Percentiles rank a stretch among this genome's conserved stretches.
Conservation (phyloP, 495 filamentous ascomycete genomes). For the Jackrogersella minutella region DNA sequence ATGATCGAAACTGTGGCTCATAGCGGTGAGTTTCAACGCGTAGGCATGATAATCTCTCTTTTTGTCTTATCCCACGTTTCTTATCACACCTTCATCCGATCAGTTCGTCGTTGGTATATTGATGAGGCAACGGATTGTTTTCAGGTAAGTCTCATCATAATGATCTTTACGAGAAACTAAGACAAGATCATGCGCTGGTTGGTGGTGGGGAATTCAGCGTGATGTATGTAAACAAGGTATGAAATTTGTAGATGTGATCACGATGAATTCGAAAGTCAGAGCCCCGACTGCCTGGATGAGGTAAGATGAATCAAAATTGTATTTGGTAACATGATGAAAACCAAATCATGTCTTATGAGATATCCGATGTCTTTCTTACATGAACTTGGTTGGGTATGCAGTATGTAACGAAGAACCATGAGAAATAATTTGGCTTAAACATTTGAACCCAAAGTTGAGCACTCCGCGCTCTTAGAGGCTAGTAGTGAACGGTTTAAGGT, state of each 20-base stretch:
- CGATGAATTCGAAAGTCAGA: background rate
- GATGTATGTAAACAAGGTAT: background rate
- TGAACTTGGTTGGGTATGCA: too few species aligned
- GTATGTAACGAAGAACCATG: background rate
- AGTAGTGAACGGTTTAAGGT: conserved; percentile 22
- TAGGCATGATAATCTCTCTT: conserved; percentile 14
- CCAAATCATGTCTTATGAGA: background rate
- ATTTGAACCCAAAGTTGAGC: too few species aligned
- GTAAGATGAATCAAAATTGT: background rate
- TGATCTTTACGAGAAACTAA: background rate
- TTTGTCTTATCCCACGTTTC: conserved; percentile 20
- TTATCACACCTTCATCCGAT: conserved; percentile 12
- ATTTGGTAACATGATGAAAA: background rate
- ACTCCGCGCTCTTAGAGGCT: too few species aligned
- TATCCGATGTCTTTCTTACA: background rate
- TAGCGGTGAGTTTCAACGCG: conserved; percentile 40
- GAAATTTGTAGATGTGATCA: background rate
- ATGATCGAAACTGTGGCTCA: conserved; percentile 34
- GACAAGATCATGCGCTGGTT: conserved; percentile 1
- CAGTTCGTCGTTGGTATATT: background rate
- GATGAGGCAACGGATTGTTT: too few species aligned
- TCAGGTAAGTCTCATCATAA: conserved; percentile 6
- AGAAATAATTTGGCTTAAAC: conserved; percentile 2
- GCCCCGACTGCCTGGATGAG: background rate
- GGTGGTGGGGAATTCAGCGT: background rate